Evolutionary conservation across 805 yeast species (phyloP).

Genomic region (Candida xyloterini): DNA sequence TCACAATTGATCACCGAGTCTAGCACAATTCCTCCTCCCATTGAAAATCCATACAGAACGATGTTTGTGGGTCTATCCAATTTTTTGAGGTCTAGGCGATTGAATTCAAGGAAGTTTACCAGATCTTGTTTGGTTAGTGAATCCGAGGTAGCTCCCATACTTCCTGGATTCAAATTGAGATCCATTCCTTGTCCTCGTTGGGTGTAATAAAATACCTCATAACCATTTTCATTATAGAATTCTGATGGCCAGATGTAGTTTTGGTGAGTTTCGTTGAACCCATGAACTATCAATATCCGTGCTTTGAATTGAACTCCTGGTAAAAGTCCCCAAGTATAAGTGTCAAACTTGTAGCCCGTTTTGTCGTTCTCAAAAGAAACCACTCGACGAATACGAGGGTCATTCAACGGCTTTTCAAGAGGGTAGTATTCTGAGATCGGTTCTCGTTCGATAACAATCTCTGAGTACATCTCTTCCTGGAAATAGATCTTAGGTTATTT

Average conservation of each 20-base stretch:
- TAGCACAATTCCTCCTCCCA: slow-evolving; percentile 75
- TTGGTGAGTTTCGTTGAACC: slow-evolving; percentile 59
- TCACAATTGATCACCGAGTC: slow-evolving; percentile 60
- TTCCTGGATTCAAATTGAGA: slow-evolving; percentile 49
- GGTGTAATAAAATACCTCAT: slow-evolving; percentile 63
- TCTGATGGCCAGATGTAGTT: slow-evolving; percentile 54
- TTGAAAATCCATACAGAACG: slow-evolving; percentile 64
- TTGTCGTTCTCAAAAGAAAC: slow-evolving; percentile 2
- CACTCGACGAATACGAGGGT: slow-evolving; percentile 1
- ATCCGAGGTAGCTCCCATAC: slow-evolving; percentile 59
- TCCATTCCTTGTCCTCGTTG: slow-evolving; percentile 69
- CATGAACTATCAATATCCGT: slow-evolving; percentile 61
- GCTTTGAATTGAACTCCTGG: slow-evolving; percentile 38
- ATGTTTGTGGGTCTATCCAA: slow-evolving; percentile 36
- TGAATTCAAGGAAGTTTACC: slow-evolving; percentile 49
- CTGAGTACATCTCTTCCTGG: neutral
- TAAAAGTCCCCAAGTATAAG: slow-evolving; percentile 20
- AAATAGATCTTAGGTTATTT: neutral
- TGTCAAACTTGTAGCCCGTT: slow-evolving; percentile 13
- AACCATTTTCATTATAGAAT: slow-evolving; percentile 47
- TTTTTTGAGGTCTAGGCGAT: slow-evolving; percentile 34
- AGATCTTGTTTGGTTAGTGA: slow-evolving; percentile 53
- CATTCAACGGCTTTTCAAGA: slow-evolving; percentile 1
- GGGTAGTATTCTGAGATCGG: slow-evolving; percentile 6
- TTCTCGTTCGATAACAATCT: neutral